Evolutionary conservation across 306 rosid species (phyloP).

Genomic region (Cucurbita moschata): DNA sequence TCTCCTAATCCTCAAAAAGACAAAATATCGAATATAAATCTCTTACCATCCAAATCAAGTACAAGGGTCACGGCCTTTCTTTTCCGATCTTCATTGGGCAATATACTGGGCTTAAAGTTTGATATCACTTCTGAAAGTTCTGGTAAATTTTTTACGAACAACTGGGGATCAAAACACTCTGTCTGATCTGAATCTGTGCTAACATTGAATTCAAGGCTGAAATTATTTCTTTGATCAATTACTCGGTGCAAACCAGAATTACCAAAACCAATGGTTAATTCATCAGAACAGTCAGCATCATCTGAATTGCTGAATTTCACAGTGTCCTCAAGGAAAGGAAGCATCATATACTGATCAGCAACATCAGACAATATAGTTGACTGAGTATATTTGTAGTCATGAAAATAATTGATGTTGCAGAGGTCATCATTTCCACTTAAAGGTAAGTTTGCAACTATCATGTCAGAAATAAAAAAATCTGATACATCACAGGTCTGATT

Average conservation of each 20-base stretch:
- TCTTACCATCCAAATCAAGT: slow-evolving; percentile 97
- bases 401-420: slow-evolving; percentile 29
- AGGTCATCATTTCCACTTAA: slow-evolving; percentile 36
- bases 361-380: slow-evolving; percentile 40
- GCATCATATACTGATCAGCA: slow-evolving; percentile 57
- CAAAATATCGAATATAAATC: slow-evolving; percentile 1
- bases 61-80: slow-evolving; percentile 61
- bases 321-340: slow-evolving; percentile 76
- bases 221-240: slow-evolving; percentile 57
- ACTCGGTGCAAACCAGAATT: slow-evolving; percentile 50
- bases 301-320: slow-evolving; percentile 25
- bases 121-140: slow-evolving; percentile 71
- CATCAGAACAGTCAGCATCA: slow-evolving; percentile 36
- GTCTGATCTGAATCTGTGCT: slow-evolving; percentile 45
- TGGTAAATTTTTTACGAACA: slow-evolving; percentile 65
- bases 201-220: slow-evolving; percentile 44
- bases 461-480: slow-evolving; percentile 86
- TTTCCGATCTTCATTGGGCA: slow-evolving; percentile 44
- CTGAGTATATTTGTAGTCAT: slow-evolving; percentile 42
- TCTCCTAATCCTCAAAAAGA: slow-evolving; percentile 3
- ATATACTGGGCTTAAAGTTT: slow-evolving; percentile 31
- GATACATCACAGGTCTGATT: slow-evolving; percentile 68
- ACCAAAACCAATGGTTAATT: slow-evolving; percentile 32
- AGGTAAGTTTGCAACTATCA: slow-evolving; percentile 76
- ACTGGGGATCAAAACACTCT: slow-evolving; percentile 82